Evolutionary conservation across 495 filamentous ascomycete genomes (phyloP).

Genomic region (Halenospora varia): DNA sequence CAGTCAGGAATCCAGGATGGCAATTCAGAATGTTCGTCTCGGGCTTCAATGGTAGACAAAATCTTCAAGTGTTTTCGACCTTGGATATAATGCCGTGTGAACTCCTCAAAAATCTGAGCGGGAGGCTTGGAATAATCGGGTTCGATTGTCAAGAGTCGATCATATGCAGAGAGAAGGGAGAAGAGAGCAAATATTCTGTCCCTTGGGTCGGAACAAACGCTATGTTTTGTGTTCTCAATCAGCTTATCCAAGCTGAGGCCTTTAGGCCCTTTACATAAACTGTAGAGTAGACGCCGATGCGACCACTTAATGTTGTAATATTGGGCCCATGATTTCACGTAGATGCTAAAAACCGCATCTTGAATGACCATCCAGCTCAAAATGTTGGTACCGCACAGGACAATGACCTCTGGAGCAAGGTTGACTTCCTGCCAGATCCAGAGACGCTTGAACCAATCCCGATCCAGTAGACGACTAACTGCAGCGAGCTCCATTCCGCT

Average conservation of each 20-base stretch:
- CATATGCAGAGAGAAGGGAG: neutral
- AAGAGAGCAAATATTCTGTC: slow-evolving; percentile 2
- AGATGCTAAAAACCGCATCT: too few species aligned
- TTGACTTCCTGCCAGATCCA: slow-evolving; percentile 14
- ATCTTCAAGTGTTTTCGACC: neutral
- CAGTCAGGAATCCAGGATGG: slow-evolving; percentile 13
- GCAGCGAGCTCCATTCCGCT: neutral
- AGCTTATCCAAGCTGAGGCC: slow-evolving; percentile 1
- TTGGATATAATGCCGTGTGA: neutral
- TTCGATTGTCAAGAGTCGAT: neutral
- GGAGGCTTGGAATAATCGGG: slow-evolving; percentile 12
- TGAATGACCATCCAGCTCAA: too few species aligned
- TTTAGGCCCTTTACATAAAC: too few species aligned
- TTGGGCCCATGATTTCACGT: too few species aligned
- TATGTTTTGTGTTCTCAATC: neutral
- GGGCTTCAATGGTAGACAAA: neutral
- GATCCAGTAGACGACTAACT: neutral
- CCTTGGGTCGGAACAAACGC: slow-evolving; percentile 11
- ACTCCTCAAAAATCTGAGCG: neutral
- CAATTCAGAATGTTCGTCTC: neutral
- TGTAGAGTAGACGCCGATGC: too few species aligned
- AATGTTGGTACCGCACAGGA: too few species aligned
- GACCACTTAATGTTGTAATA: too few species aligned
- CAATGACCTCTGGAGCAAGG: neutral
- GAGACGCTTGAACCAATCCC: slow-evolving; percentile 8